Conservation (phyloP, 1,284 basidiomycete genomes). For the Leccinum laetum region DNA sequence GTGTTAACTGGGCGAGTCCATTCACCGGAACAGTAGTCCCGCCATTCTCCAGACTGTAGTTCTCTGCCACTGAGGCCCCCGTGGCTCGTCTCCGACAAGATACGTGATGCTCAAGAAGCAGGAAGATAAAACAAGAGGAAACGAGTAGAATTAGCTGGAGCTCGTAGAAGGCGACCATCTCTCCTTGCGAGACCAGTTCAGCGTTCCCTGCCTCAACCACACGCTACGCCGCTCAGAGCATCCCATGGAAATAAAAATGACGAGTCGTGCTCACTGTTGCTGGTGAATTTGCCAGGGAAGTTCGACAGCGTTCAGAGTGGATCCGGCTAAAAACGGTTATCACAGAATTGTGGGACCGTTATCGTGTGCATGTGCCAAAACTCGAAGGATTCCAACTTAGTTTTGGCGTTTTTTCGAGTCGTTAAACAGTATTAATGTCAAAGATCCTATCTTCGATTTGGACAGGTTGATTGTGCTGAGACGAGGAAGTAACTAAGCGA, state of each 20-base stretch:
- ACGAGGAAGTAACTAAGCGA: background rate
- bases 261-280: slow-evolving; percentile 11
- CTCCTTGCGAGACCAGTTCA: background rate
- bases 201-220: background rate
- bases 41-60: slow-evolving; percentile 37
- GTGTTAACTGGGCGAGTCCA: slow-evolving; percentile 42
- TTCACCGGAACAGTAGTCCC: slow-evolving; percentile 20
- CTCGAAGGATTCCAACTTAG: background rate
- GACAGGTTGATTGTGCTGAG: background rate
- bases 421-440: no score
- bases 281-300: background rate
- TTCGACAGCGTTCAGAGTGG: background rate
- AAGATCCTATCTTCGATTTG: background rate
- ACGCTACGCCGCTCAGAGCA: slow-evolving; percentile 1
- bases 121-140: slow-evolving; percentile 42
- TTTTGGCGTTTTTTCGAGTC: no score
- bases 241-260: background rate
- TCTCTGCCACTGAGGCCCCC: slow-evolving; percentile 19
- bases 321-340: background rate
- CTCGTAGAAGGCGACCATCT: slow-evolving; percentile 50
- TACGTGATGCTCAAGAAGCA: slow-evolving; percentile 48
- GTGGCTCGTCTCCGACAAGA: slow-evolving; percentile 31
- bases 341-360: background rate
- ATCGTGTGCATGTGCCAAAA: background rate
- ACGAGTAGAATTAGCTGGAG: slow-evolving; percentile 48